phyloP scores from a whole-genome alignment of 176 grass and related monocot genomes.

The Microstegium vimineum region DNA sequence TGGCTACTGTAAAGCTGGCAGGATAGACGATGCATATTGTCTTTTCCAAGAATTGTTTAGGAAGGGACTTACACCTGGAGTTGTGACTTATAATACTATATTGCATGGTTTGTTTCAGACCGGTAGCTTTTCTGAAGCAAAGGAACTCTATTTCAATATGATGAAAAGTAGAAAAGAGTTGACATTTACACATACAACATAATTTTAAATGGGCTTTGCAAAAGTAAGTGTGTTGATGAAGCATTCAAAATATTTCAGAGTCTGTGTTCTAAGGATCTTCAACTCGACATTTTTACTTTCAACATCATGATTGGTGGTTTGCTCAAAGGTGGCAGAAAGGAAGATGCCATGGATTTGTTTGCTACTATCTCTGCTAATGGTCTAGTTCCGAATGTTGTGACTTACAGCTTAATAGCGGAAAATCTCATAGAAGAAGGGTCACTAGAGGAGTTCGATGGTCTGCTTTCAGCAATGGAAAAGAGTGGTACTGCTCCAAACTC shows the following conservation, averaged over 20 bases:
- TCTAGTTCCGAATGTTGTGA: background rate
- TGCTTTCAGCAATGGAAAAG: background rate
- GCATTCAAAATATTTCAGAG: background rate
- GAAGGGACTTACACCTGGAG: too few relatives aligned
- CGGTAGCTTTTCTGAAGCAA: background rate
- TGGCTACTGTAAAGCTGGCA: background rate
- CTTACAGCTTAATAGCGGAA: background rate
- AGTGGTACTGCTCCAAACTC: background rate
- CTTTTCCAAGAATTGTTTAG: too few relatives aligned
- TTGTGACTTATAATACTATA: too few relatives aligned
- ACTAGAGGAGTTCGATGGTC: background rate
- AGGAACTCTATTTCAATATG: background rate
- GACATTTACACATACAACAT: background rate
- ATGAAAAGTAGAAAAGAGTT: background rate
- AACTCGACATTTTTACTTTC: background rate
- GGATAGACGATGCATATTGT: background rate
- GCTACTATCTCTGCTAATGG: background rate
- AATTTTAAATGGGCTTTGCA: background rate
- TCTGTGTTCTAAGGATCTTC: background rate
- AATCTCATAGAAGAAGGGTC: background rate
- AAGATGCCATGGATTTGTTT: background rate
- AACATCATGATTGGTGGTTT: background rate
- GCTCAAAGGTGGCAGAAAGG: background rate
- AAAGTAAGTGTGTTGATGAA: background rate
- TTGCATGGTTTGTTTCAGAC: background rate